Evolutionary conservation across 345 rosid species (phyloP), one percentile per base, ranked within the genome.

Genomic region (Lumnitzera racemosa): DNA sequence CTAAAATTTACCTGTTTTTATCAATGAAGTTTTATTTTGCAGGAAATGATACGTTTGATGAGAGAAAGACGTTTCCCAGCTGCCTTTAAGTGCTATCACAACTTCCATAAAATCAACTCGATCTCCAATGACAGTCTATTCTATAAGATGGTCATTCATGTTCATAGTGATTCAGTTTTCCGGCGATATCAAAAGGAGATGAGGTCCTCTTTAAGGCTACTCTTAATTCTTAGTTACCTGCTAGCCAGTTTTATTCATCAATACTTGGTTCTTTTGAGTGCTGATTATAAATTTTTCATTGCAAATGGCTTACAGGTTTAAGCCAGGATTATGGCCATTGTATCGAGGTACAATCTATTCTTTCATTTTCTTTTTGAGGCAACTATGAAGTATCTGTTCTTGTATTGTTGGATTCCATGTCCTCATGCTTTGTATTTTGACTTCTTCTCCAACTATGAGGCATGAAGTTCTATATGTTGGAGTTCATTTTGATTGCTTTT

Each of bases 101-200:
- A 92, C 78, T 83, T 81, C 79, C 96, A 87, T 60, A 83, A 78
- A 69, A 67, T 81, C 57, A 76, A 75, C 25, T 80, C 85, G 46
- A 47, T 75, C 46, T 85, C 99, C 23, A 74, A 68, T 65, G 91
- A 86, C 66, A 86, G 80, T 68, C 88, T 90, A 58, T 87, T 78
- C 76, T 90, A 85, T 73, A 89, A 80, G 73, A 67, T 94, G 95
- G 97, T 87, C 63, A 77, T 94, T 73, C 99, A 94, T 83, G 97
- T 94, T 62, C 89, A 61, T 57, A 81, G 86, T 59, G 99, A 90
- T 74, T 87, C 95, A 6, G 83, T 52, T 65, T 94, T 94, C 71
- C 76, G 86, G 72, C 83, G 99, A 64, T 94, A 94, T 73, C 97
- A 87, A 59, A 94, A 86, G 66, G 99, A 94, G 74, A 90, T 90